Conservation (phyloP, 352 stramenopile species). For the Thalassiosira mediterranea region DNA sequence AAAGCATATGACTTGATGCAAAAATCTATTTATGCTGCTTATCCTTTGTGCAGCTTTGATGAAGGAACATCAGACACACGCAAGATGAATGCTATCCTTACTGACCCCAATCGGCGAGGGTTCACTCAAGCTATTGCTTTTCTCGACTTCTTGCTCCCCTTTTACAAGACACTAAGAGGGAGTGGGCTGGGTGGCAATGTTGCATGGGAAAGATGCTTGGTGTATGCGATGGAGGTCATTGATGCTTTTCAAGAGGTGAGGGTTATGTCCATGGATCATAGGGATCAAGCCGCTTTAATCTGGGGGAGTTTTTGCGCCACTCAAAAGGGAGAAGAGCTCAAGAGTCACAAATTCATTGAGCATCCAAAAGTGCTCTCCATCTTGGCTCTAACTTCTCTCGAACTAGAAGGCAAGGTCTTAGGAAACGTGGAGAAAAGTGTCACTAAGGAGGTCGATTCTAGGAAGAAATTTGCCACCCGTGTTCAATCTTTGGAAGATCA, state of each 20-base stretch:
- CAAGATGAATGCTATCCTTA: too few relatives aligned
- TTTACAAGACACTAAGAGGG: conserved; percentile 4
- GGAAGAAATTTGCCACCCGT: too few relatives aligned
- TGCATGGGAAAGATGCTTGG: conserved; percentile 13
- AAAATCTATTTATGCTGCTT: too few relatives aligned
- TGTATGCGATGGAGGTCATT: conserved; percentile 18
- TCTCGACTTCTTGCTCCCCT: conserved; percentile 7
- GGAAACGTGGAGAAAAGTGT: not conserved
- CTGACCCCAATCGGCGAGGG: too few relatives aligned
- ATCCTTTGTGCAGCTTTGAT: too few relatives aligned
- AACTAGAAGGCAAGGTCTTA: not conserved
- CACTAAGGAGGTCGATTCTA: too few relatives aligned
- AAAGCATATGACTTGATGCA: too few relatives aligned
- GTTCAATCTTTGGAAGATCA: conserved; percentile 1
- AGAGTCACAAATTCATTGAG: not conserved
- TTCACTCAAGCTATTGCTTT: too few relatives aligned
- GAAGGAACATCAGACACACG: too few relatives aligned
- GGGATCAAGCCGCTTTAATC: too few relatives aligned
- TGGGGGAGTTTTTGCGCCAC: not conserved
- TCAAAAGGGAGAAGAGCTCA: not conserved
- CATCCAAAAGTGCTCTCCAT: not conserved
- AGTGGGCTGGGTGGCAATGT: conserved; percentile 1
- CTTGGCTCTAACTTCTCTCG: not conserved
- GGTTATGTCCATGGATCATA: not conserved
- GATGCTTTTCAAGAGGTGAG: not conserved